Base-by-base conservation (phyloP, 805 yeast species). In the Metschnikowia henanensis region DNA sequence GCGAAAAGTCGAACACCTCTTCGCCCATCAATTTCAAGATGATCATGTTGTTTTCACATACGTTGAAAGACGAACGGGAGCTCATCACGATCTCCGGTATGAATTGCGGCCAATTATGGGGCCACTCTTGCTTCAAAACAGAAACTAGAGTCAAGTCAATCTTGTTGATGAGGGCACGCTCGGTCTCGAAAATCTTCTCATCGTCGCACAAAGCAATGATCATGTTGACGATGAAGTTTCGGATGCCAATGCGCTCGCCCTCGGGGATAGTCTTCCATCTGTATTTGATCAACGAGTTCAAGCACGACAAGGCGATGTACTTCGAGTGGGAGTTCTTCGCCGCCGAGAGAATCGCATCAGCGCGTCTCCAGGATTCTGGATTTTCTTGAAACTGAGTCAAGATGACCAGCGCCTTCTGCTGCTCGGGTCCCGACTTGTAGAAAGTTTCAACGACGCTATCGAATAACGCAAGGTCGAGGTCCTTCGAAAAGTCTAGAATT, bases 61-160 rank as follows among this genome's bases (percentile, higher is more conserved):
- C 97, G 58, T 90, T 92, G 64, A 87, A 81, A 18, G 94, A 84
- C 12, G 92, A 81, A 51, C 88, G 80, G 35, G 95, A 83, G 51
- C 95, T 84, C 47, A 77, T 79, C 36, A 92, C 94, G 44, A 94
- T 79, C 64, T 94, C 99, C 15, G 97, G 96, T 39, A 94, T 86
- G 59, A 94, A 94, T 57, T 84, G 87, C 16, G 98, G 98, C 99
- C 99, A 94, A 64, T 91, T 87, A 56, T 84, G 88, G 26, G 99
- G 99, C 99, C 99, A 94, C 64, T 94, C 99, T 68, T 94, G 98
- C 60, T 94, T 94, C 59, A 94, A 79, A 40, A 94, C 84, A 60
- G 91, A 95, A 29, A 94, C 99, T 58, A 94, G 73, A 13, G 98
- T 92, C 59, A 94, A 76, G 68, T 94, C 96, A 57, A 91, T 90